Conservation (phyloP, 768 basidiomycete genomes). For the Hygrophorus russula region DNA sequence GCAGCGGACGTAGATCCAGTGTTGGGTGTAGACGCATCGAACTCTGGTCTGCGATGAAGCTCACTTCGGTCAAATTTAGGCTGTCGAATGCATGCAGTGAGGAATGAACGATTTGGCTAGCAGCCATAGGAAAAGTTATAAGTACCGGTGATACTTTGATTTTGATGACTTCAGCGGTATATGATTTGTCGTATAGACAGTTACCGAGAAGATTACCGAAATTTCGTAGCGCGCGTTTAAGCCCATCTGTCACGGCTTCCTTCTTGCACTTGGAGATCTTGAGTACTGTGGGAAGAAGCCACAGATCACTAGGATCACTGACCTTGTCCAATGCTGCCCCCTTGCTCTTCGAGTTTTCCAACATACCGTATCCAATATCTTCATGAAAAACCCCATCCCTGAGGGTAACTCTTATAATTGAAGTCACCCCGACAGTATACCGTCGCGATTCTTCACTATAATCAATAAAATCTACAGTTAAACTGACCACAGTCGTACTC, state of each 20-base stretch:
- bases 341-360: conserved; percentile 82
- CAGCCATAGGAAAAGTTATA: conserved; percentile 8
- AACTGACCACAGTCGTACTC: conserved; percentile 68
- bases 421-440: conserved; percentile 69
- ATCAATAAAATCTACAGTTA: conserved; percentile 76
- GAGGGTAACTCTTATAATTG: conserved; percentile 79
- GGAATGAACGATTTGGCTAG: too few species aligned
- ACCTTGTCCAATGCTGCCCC: conserved; percentile 89
- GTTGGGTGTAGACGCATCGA: conserved; percentile 26
- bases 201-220: conserved; percentile 95
- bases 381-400: conserved; percentile 86
- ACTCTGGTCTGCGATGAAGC: conserved; percentile 63
- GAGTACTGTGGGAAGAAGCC: not conserved
- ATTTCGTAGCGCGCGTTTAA: conserved; percentile 83
- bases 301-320: conserved; percentile 12
- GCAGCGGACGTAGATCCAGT: conserved; percentile 10
- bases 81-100: conserved; percentile 20
- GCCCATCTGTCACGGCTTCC: conserved; percentile 90
- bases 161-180: conserved; percentile 74
- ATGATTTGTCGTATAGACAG: conserved; percentile 93
- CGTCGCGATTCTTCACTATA: conserved; percentile 52
- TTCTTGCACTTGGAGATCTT: conserved; percentile 73
- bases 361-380: conserved; percentile 83
- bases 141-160: conserved; percentile 77
- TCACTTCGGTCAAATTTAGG: conserved; percentile 58